Base-by-base conservation (phyloP, 768 basidiomycete species). In the Phaffia tasmanica region DNA sequence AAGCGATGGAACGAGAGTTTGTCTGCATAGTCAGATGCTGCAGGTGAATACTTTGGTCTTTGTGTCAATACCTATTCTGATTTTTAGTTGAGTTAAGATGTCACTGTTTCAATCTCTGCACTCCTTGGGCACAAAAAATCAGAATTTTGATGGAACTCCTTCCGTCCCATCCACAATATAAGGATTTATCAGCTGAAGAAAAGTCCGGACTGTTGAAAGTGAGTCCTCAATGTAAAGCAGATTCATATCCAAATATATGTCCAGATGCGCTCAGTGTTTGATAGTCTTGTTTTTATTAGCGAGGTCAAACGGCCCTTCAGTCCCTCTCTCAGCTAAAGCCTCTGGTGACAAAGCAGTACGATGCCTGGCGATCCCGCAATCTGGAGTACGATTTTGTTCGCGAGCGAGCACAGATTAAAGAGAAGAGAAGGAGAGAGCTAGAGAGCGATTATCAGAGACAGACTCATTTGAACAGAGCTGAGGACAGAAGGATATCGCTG, bases 91-190 rank as follows among this genome's bases (percentile, higher is more conserved):
- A 29, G 6, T 29, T 11, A 32, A 18, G 19, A 21, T 29, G 9
- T 29, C 23, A 27, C 48, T 23, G 49, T 53, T 32, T 32, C 30
- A 42, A 29, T 42, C 30, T 21, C 6, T 25, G 18, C n/a, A 11
- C 46, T 25, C 15, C 14, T 23, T 19, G 25, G 2, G 56, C 25
- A 8, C 18, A 14, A 23, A 14, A 8, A 27, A 8, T 1, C 53
- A 67, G 66, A 35, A 67, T 67, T 23, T 57, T 67, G 23, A 55
- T 67, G 30, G 66, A 67, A 32, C 54, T 62, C 23, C 25, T 67
- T 16, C 66, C 66, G 16, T 32, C 60, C 0, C 66, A 67, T 55
- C 66, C 66, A 6, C 59, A 61, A 19, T 57, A 55, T n/a, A 27
- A 57, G 23, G 66, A 67, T 46, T 35, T 67, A 5, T 19, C 46